phyloP scores from a whole-genome alignment of 225 moss, liverwort and hornwort genomes.

The Anthoceros angustus region DNA sequence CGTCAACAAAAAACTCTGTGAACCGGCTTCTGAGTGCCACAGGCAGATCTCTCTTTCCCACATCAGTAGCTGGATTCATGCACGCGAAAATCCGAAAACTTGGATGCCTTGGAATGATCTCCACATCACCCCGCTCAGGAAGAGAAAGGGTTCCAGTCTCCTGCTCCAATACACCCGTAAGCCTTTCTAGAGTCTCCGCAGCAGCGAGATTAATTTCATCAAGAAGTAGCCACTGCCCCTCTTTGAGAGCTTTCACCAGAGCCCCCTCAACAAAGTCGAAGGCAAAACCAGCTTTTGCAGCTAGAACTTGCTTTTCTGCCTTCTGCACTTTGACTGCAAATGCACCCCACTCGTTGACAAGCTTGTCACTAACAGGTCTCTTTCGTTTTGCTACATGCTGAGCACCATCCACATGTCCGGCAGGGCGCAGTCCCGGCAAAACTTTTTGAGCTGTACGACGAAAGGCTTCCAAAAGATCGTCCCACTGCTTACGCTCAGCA shows the following conservation, averaged over 20 bases:
- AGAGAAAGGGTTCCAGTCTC: constrained; percentile 68
- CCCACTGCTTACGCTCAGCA: constrained; percentile 80
- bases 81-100: constrained; percentile 83
- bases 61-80: constrained; percentile 96
- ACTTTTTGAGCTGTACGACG: constrained; percentile 45
- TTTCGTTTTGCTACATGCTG: constrained; percentile 46
- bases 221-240: constrained; percentile 80
- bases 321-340: constrained; percentile 52
- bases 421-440: constrained; percentile 22
- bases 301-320: constrained; percentile 94
- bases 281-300: constrained; percentile 75
- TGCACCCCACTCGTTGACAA: constrained; percentile 51
- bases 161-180: constrained; percentile 86
- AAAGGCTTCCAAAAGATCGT: constrained; percentile 62
- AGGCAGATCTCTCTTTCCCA: constrained; percentile 84
- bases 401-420: constrained; percentile 7
- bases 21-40: constrained; percentile 59
- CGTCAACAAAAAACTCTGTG: constrained; percentile 70
- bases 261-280: constrained; percentile 93
- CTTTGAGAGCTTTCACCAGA: constrained; percentile 79
- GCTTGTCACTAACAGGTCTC: constrained; percentile 35
- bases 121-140: constrained; percentile 88
- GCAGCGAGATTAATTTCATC: constrained; percentile 95
- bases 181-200: constrained; percentile 78
- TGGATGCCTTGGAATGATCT: constrained; percentile 56